Evolutionary conservation across 352 stramenopile species (phyloP).

Genomic region (Achlya hypogyna): DNA sequence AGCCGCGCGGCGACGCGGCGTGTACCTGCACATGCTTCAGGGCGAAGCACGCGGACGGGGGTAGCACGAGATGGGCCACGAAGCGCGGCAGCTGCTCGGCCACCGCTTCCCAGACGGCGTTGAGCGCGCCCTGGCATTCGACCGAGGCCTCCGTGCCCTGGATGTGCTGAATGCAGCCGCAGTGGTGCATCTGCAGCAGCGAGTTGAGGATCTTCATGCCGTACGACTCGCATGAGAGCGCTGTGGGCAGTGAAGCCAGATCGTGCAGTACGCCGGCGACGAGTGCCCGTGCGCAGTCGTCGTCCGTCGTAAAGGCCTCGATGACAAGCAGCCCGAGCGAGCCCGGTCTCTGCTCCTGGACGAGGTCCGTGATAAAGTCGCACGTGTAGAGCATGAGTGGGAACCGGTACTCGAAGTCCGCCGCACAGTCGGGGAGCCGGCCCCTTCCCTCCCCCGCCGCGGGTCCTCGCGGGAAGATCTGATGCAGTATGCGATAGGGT

Average conservation of each 20-base stretch:
- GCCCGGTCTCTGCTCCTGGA: constrained; percentile 53
- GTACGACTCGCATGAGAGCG: constrained; percentile 65
- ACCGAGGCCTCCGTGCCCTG: background rate
- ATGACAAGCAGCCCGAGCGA: constrained; percentile 50
- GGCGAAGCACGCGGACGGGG: constrained; percentile 34
- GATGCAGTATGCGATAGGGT: constrained; percentile 34
- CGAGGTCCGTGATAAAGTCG: constrained; percentile 64
- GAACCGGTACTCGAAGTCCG: constrained; percentile 33
- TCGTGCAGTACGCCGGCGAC: constrained; percentile 39
- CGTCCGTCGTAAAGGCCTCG: constrained; percentile 27
- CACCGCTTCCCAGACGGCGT: constrained; percentile 52
- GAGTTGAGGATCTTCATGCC: constrained; percentile 70
- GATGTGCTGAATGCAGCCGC: constrained; percentile 39
- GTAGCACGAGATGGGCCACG: constrained; percentile 29
- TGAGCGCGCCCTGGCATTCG: constrained; percentile 8
- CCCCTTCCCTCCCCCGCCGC: background rate
- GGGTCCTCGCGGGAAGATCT: constrained; percentile 34
- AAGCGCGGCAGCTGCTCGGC: constrained; percentile 34
- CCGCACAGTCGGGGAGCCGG: background rate
- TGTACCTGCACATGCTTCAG: constrained; percentile 43
- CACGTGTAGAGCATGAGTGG: constrained; percentile 70
- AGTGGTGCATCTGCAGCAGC: constrained; percentile 56
- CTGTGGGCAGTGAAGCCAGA: constrained; percentile 38
- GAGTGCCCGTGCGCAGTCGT: constrained; percentile 28
- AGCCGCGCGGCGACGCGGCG: background rate